Conservation (phyloP, 495 filamentous ascomycete genomes). For the Thermothielavioides terrestris region DNA sequence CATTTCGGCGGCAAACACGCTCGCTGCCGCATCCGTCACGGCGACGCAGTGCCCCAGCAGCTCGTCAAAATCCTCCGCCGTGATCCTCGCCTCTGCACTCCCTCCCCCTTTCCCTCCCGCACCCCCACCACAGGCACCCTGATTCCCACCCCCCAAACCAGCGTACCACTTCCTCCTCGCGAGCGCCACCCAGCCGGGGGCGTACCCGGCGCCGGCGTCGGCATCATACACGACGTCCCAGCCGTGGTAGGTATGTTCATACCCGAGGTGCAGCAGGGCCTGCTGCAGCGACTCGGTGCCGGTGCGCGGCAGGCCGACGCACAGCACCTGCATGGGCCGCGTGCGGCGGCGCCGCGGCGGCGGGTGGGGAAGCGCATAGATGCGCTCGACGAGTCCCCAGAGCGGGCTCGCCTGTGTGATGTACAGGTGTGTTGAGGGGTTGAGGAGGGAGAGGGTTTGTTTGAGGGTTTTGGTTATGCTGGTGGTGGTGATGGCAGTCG, state of each 20-base stretch:
- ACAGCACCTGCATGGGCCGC: conserved; percentile 57
- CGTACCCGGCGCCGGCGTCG: conserved; percentile 53
- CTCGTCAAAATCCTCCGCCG: conserved; percentile 43
- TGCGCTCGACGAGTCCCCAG: conserved; percentile 22
- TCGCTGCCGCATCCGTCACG: conserved; percentile 37
- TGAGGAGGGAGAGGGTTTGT: not conserved
- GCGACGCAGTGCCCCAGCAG: conserved; percentile 37
- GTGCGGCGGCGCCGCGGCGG: conserved; percentile 34
- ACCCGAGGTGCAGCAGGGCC: conserved; percentile 52
- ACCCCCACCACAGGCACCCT: no score
- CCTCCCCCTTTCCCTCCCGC: not conserved
- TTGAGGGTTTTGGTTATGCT: not conserved
- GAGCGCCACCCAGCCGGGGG: conserved; percentile 39
- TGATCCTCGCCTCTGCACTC: conserved; percentile 28
- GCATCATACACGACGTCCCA: conserved; percentile 55
- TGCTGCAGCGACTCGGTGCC: conserved; percentile 57
- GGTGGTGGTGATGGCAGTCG: no score
- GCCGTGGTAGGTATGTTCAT: conserved; percentile 57
- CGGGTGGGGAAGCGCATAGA: conserved; percentile 12
- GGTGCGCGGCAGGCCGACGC: conserved; percentile 51
- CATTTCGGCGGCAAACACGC: conserved; percentile 33
- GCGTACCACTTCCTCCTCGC: conserved; percentile 18
- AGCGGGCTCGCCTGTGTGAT: conserved; percentile 12
- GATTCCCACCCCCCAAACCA: not conserved
- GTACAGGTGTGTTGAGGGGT: not conserved